A percentile compares a stretch with the other conserved stretches of the same genome.
Evolutionary conservation across 768 basidiomycete genomes (phyloP).

Genomic region (Floccularia luteovirens): DNA sequence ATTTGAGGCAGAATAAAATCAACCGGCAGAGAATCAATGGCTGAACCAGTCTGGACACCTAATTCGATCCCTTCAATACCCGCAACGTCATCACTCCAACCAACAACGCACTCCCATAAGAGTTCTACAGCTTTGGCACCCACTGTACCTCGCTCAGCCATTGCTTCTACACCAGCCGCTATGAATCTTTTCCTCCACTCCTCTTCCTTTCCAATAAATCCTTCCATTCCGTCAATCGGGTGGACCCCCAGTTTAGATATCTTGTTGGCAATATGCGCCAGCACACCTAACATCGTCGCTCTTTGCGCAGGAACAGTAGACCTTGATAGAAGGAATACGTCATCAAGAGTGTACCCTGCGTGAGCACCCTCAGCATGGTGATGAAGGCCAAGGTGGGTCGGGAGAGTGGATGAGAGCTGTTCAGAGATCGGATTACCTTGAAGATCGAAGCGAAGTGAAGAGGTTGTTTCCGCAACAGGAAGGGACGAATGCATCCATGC

Average conservation of each 20-base stretch:
- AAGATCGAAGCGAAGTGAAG: slow-evolving; percentile 70
- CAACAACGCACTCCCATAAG: slow-evolving; percentile 66
- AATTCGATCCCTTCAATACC: slow-evolving; percentile 43
- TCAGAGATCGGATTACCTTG: slow-evolving; percentile 61
- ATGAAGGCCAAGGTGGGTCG: slow-evolving; percentile 83
- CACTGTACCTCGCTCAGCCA: slow-evolving; percentile 58
- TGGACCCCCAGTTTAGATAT: slow-evolving; percentile 22
- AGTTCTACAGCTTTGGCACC: slow-evolving; percentile 65
- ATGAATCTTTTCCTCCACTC: slow-evolving; percentile 56
- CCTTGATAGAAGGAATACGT: slow-evolving; percentile 70
- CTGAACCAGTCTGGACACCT: slow-evolving; percentile 15
- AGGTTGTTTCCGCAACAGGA: slow-evolving; percentile 16
- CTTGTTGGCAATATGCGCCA: slow-evolving; percentile 48
- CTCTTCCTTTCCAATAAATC: slow-evolving; percentile 29
- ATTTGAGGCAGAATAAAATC: slow-evolving; percentile 43
- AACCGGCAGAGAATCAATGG: slow-evolving; percentile 26
- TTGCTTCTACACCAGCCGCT: slow-evolving; percentile 58
- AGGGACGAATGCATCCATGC: slow-evolving; percentile 62
- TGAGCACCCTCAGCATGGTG: slow-evolving; percentile 77
- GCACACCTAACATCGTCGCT: slow-evolving; percentile 69
- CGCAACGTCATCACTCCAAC: slow-evolving; percentile 41
- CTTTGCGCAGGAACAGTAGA: slow-evolving; percentile 83
- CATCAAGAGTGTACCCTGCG: slow-evolving; percentile 87
- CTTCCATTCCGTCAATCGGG: slow-evolving; percentile 24
- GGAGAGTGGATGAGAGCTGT: slow-evolving; percentile 46